Percentiles rank a stretch among this genome's conserved stretches.
Conservation (phyloP, 2,329 filamentous ascomycete genomes). For the Phoma sp. region DNA sequence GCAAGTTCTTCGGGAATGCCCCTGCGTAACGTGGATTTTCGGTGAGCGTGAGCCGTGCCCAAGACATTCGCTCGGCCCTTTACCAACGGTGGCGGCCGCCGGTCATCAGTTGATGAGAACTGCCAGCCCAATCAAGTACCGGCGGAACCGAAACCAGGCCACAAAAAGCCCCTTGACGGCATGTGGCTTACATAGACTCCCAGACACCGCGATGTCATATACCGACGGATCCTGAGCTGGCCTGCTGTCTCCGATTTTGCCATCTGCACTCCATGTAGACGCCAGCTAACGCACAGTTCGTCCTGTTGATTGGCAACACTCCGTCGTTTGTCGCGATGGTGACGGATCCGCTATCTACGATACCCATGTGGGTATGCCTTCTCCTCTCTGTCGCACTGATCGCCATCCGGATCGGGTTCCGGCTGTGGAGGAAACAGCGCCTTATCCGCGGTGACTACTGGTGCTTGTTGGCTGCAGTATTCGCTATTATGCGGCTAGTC, state of each 20-base stretch:
- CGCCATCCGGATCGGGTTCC: constrained; percentile 18
- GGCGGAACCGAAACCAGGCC: background rate
- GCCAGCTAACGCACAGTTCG: background rate
- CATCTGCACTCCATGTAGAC: constrained; percentile 17
- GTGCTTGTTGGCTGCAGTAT: constrained; percentile 21
- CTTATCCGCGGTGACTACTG: constrained; percentile 27
- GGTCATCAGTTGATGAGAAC: background rate
- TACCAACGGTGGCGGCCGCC: constrained; percentile 8
- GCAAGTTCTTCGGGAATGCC: background rate
- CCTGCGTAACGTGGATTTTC: background rate
- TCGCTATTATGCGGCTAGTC: constrained; percentile 20
- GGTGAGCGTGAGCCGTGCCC: constrained; percentile 8
- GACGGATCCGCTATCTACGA: constrained; percentile 12
- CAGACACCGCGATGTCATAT: constrained; percentile 11
- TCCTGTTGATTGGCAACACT: constrained; percentile 5
- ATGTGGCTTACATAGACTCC: constrained; percentile 11
- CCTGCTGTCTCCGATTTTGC: constrained; percentile 3
- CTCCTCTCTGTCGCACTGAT: constrained; percentile 23
- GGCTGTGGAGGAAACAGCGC: constrained; percentile 19
- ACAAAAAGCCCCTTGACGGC: background rate
- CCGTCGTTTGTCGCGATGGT: constrained; percentile 9
- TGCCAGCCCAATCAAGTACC: constrained; percentile 3
- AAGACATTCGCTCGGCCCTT: constrained; percentile 5
- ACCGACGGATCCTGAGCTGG: background rate
- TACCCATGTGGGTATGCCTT: constrained; percentile 26